These are phyloP conservation scores for Neurospora sp. DNA, from an alignment of 495 filamentous ascomycete genomes.

Conservation along the genomic window DNA sequence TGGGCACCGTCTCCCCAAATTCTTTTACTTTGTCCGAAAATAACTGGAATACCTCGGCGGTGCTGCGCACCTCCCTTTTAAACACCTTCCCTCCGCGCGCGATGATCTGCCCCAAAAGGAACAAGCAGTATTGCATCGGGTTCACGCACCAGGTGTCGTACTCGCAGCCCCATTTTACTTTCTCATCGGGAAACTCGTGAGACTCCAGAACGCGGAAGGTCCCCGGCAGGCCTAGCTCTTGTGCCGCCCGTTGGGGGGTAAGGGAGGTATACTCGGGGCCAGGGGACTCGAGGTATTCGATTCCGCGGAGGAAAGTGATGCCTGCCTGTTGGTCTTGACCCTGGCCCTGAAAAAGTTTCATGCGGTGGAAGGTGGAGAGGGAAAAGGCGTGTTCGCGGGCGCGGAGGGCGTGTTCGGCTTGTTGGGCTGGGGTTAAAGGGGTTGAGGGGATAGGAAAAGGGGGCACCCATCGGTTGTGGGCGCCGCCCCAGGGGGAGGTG, in stretches of 20 bases:
- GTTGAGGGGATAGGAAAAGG: conserved; percentile 12
- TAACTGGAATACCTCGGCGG: conserved; percentile 38
- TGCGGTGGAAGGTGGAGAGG: conserved; percentile 38
- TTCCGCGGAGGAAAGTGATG: conserved; percentile 41
- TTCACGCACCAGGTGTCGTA: conserved; percentile 53
- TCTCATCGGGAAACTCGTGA: conserved; percentile 33
- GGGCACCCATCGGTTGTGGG: conserved; percentile 49
- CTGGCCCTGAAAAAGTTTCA: conserved; percentile 30
- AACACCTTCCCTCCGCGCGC: conserved; percentile 36
- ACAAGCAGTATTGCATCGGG: conserved; percentile 50
- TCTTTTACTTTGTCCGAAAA: background rate
- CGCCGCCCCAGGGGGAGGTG: conserved; percentile 57
- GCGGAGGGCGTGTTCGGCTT: conserved; percentile 6
- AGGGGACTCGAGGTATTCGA: conserved; percentile 52
- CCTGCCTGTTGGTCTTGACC: conserved; percentile 35
- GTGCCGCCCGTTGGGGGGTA: conserved; percentile 15
- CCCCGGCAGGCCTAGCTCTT: conserved; percentile 33
- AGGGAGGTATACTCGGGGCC: conserved; percentile 22
- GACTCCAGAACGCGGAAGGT: conserved; percentile 30
- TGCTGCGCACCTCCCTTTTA: conserved; percentile 32
- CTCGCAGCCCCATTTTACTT: conserved; percentile 43
- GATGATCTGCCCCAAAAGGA: conserved; percentile 44
- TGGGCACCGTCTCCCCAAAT: conserved; percentile 1
- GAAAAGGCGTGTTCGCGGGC: conserved; percentile 41
- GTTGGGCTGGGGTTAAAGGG: background rate